A percentile compares a stretch with the other conserved stretches of the same genome.
Evolutionary conservation across 768 basidiomycete genomes (phyloP).

Genomic region (Pleurotus ostreatus): DNA sequence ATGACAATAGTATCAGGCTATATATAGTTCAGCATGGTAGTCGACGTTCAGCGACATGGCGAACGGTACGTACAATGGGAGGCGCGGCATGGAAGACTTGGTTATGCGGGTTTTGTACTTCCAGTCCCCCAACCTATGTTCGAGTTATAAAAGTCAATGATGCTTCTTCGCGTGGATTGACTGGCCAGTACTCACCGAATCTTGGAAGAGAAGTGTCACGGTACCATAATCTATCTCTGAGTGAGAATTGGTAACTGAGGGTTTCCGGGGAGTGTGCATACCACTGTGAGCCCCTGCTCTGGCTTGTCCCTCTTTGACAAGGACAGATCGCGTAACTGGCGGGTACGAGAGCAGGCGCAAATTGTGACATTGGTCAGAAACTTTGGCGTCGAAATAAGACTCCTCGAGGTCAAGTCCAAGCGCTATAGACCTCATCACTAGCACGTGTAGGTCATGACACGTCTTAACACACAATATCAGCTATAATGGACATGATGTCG

Average conservation of each 20-base stretch:
- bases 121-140: conserved; percentile 67
- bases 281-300: conserved; percentile 84
- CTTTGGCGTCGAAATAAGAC: conserved; percentile 69
- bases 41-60: not conserved
- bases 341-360: conserved; percentile 80
- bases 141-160: not conserved
- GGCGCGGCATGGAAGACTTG: conserved; percentile 65
- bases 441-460: conserved; percentile 70
- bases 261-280: conserved; percentile 13
- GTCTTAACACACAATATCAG: conserved; percentile 34
- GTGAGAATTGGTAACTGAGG: not conserved
- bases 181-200: conserved; percentile 37
- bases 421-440: conserved; percentile 85
- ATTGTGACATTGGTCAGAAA: conserved; percentile 78
- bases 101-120: conserved; percentile 80
- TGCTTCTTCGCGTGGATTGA: not conserved
- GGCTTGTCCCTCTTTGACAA: conserved; percentile 64
- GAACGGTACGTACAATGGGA: conserved; percentile 57
- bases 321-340: conserved; percentile 54
- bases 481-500: not conserved
- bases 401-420: conserved; percentile 73
- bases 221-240: conserved; percentile 63
- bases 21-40: not conserved
- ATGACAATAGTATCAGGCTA: conserved; percentile 80
- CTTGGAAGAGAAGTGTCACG: conserved; percentile 80